These are phyloP conservation scores for Apiotrichum gracile DNA, from an alignment of 1,284 basidiomycete genomes.

Conservation along the genomic window DNA sequence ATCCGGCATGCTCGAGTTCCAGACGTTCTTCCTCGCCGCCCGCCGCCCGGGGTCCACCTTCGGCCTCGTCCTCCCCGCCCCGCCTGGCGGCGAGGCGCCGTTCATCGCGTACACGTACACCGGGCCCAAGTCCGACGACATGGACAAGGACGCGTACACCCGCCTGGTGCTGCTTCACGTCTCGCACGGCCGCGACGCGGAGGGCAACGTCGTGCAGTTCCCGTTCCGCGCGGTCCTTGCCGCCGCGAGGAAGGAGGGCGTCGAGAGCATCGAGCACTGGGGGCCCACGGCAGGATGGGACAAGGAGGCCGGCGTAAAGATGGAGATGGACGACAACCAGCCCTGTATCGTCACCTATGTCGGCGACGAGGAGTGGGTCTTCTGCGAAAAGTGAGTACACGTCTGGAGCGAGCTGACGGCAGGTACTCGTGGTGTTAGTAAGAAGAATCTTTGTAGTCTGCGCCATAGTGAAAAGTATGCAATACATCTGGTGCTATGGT, in stretches of 20 bases:
- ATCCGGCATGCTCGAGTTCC: not conserved
- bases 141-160: not conserved
- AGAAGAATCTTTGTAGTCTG: too few relatives aligned
- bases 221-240: slow-evolving; percentile 2
- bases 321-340: not conserved
- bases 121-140: too few relatives aligned
- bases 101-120: not conserved
- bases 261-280: slow-evolving; percentile 10
- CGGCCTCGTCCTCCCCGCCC: not conserved
- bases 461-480: too few relatives aligned
- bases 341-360: slow-evolving; percentile 8
- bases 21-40: not conserved
- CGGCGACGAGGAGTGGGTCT: slow-evolving; percentile 10
- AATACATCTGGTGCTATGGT: too few relatives aligned
- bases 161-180: not conserved
- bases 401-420: not conserved
- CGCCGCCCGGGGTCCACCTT: not conserved
- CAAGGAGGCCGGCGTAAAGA: not conserved
- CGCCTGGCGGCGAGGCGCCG: not conserved
- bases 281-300: slow-evolving; percentile 4
- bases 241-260: slow-evolving; percentile 2
- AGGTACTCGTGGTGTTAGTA: slow-evolving; percentile 3
- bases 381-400: slow-evolving; percentile 6
- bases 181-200: not conserved
- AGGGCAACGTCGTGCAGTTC: not conserved